Evolutionary conservation across 1,284 basidiomycete genomes (phyloP).

Genomic region (Inonotus obliquus): DNA sequence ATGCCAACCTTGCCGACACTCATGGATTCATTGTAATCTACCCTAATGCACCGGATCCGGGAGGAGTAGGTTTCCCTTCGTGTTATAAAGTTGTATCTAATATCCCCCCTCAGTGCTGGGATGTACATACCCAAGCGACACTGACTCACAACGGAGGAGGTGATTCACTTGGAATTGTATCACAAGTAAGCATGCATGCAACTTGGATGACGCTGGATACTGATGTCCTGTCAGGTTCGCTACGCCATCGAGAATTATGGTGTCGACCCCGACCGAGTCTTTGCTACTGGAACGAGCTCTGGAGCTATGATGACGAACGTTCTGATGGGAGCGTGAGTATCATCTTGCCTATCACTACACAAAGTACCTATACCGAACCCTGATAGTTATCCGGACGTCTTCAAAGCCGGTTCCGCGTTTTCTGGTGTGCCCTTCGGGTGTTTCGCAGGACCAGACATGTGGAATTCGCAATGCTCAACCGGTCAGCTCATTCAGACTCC

Average conservation of each 20-base stretch:
- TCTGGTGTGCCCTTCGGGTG: conserved; percentile 53
- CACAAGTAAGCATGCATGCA: conserved; percentile 31
- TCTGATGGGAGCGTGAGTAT: conserved; percentile 31
- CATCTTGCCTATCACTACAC: not conserved
- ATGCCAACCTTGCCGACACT: conserved; percentile 41
- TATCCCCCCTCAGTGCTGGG: conserved; percentile 39
- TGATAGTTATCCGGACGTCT: conserved; percentile 45
- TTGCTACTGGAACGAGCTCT: conserved; percentile 47
- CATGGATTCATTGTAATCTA: conserved; percentile 43
- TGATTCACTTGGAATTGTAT: conserved; percentile 50
- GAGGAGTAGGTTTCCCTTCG: conserved; percentile 23
- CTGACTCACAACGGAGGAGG: conserved; percentile 50
- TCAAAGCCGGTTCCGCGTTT: conserved; percentile 43
- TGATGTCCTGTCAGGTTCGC: not conserved
- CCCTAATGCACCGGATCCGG: conserved; percentile 41
- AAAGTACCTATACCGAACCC: not conserved
- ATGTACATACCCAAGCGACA: conserved; percentile 45
- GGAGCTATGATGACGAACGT: conserved; percentile 63
- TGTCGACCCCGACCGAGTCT: conserved; percentile 42
- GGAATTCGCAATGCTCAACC: conserved; percentile 43
- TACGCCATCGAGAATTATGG: conserved; percentile 46
- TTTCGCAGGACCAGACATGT: conserved; percentile 43
- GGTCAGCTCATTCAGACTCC: conserved; percentile 43
- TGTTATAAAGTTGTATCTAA: not conserved
- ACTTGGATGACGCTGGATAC: not conserved